Evolutionary conservation across 108 stramenopile genomes (phyloP), one percentile per base, ranked within the genome.

Genomic region (Nitzschia palea): DNA sequence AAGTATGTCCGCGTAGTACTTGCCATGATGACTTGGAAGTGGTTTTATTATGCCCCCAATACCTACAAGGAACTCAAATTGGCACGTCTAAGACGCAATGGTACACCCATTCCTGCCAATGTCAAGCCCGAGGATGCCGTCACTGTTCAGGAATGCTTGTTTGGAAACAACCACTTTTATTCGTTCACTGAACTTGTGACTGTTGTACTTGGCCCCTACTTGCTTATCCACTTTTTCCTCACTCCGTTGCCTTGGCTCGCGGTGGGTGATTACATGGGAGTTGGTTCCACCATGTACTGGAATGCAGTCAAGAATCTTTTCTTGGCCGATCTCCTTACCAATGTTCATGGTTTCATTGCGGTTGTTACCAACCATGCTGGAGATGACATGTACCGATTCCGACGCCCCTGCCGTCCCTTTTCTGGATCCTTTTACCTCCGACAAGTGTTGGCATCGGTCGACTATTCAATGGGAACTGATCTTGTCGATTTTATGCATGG

Each of bases 321-420:
- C 26, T 50, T 83, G n/a, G 88, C 88, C 2, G 88, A 89, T 35
- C 25, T 89, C 9, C 47, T 86, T 14, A 86, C 84, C 30, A 89
- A 89, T 57, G 51, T 80, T 1, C 88, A 89, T 57, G 71, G 71
- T 35, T 89, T 89, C 62, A 62, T 86, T 25, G 80, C 83, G 2
- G 78, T 89, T 33, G 88, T 84, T 0, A 86, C 88, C 22, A 89
- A 89, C 71, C 88, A 89, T 57, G 88, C 88, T 10, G 88, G 88
- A 34, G 70, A 82, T 30, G 88, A 89, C 60, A 60, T 89, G 65
- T 89, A 89, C 73, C 80, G 62, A 9, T 89, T 89, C 65, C 77
- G 84, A 27, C 69, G 84, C 40, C 78, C 79, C 35, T 80, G 82
- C 67, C 73, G 66, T 32, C 86, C 86, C n/a, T 83, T 82, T 26